Evolutionary conservation across 2,329 filamentous ascomycete species (phyloP), one percentile per base, ranked within the genome.

Genomic region (Tolypocladium ophioglossoides): DNA sequence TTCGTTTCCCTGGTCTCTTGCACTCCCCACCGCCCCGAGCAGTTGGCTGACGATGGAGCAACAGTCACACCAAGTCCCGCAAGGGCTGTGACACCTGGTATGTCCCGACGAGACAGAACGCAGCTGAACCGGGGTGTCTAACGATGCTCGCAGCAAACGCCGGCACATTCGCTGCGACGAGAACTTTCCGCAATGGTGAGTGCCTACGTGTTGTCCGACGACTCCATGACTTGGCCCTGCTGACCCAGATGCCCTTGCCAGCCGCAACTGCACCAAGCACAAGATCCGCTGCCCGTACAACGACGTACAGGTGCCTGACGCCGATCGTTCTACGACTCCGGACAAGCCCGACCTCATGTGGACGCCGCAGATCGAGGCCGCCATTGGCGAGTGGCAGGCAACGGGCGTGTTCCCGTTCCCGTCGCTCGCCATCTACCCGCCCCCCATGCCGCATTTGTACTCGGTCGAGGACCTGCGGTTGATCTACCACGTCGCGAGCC

Each of bases 201-300:
- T 71, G 47, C 46, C 44, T 50, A 27, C 12, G 50, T 22, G 38
- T 40, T 50, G 35, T 37, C 52, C 40, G 38, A 20, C 35, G 38
- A 12, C 22, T 49, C 35, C 16, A 20, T 8, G 32, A 16, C 37
- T 37, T 22, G 24, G 20, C 37, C 24, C 24, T 14, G 22, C 48
- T 37, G 39, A 46, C 50, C 55, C 44, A 47, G 34, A 16, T 68
- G 58, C 53, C 38, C 54, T 46, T 30, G 47, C 37, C 66, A 95
- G 91, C 76, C 90, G 90, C 66, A 99, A 99, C 73, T 99, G 94
- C 74, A 96, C 92, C 58, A 99, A 97, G 75, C 94, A 99, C 75
- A 96, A 96, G 75, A 94, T 95, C 64, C 88, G 91, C 66, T 99
- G 94, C 73, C 94, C 96, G 64, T 99, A 97, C 76, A 95, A 96